These are phyloP conservation scores for Caloboletus inedulis DNA, from an alignment of 1,284 basidiomycete genomes.

Conservation along the genomic window DNA sequence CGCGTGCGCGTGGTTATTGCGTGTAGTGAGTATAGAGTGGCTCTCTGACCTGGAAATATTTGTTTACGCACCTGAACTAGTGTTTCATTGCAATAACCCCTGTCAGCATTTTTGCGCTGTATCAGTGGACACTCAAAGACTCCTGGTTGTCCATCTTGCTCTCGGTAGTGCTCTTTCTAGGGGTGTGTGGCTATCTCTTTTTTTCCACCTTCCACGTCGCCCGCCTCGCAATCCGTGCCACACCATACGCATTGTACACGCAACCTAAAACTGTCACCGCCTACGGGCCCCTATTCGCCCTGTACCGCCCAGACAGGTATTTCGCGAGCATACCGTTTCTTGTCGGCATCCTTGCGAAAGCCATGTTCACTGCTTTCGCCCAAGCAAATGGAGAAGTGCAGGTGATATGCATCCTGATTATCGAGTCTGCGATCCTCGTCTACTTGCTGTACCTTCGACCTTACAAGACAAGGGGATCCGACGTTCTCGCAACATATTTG, in stretches of 20 bases:
- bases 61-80: conserved; percentile 35
- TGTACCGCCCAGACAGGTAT: conserved; percentile 54
- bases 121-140: conserved; percentile 86
- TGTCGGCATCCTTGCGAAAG: conserved; percentile 56
- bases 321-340: conserved; percentile 58
- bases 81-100: conserved; percentile 65
- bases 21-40: conserved; percentile 45
- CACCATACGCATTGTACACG: conserved; percentile 40
- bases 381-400: conserved; percentile 66
- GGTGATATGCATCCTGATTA: conserved; percentile 63
- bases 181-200: conserved; percentile 44
- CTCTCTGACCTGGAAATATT: not conserved
- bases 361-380: conserved; percentile 74
- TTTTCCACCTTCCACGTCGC: conserved; percentile 46
- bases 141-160: conserved; percentile 76
- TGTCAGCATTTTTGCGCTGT: conserved; percentile 73
- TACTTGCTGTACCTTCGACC: conserved; percentile 55
- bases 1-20: conserved; percentile 55
- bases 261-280: conserved; percentile 35
- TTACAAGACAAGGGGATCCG: conserved; percentile 52
- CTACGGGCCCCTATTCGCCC: conserved; percentile 51
- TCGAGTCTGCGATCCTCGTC: conserved; percentile 63
- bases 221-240: conserved; percentile 40
- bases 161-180: conserved; percentile 64
- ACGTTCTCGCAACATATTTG: conserved; percentile 63